A percentile compares a stretch with the other conserved stretches of the same genome.
Evolutionary conservation across 805 yeast species (phyloP).

Genomic region (Debaryomyces hansenii): DNA sequence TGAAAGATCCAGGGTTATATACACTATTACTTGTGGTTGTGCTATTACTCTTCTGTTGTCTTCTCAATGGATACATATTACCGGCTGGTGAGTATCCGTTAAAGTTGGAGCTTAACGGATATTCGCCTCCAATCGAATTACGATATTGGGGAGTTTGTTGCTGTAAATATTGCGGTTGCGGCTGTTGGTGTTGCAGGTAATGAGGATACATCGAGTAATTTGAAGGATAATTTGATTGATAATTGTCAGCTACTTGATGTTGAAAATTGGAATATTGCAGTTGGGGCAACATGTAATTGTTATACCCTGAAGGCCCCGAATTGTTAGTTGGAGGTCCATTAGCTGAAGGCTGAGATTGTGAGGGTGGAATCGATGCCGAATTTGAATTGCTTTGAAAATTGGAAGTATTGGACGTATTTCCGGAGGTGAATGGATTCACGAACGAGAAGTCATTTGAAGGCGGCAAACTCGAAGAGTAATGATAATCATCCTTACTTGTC

Average conservation of each 20-base stretch:
- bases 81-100: not conserved
- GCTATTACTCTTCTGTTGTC: not conserved
- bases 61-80: not conserved
- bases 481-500: not conserved
- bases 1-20: not conserved
- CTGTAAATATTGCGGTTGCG: not conserved
- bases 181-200: not conserved
- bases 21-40: not conserved
- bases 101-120: not conserved
- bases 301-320: not conserved
- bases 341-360: not conserved
- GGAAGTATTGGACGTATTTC: not conserved
- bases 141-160: not conserved
- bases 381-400: not conserved
- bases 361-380: not conserved
- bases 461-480: constrained; percentile 1
- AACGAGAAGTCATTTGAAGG: constrained; percentile 11
- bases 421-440: not conserved
- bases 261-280: not conserved
- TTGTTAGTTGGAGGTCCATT: constrained; percentile 3
- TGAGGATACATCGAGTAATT: not conserved
- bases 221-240: not conserved
- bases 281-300: not conserved
- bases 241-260: not conserved
- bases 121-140: not conserved